These are phyloP conservation scores for Scheffersomyces cryptocercus DNA, from an alignment of 1,139 yeast species.

Conservation along the genomic window DNA sequence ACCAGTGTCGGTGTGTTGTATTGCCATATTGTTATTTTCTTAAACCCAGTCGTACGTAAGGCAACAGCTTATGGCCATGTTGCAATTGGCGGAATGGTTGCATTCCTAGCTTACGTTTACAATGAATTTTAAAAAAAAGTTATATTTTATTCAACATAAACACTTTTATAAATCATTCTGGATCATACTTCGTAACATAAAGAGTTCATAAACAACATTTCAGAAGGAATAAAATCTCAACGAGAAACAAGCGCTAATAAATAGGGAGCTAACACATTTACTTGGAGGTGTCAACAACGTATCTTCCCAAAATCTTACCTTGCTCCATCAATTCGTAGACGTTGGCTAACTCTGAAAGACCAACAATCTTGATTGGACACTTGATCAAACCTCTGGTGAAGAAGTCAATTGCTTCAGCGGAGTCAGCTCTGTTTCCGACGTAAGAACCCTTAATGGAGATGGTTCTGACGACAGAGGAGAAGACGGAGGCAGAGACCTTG, in stretches of 20 bases:
- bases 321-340: conserved; percentile 69
- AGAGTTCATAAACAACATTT: not conserved
- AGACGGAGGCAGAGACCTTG: conserved; percentile 61
- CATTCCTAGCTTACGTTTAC: not conserved
- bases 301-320: conserved; percentile 73
- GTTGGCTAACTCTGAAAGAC: conserved; percentile 61
- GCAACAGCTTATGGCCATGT: too few relatives aligned
- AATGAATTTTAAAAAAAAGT: not conserved
- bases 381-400: conserved; percentile 67
- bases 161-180: not conserved
- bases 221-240: too few relatives aligned
- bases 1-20: too few relatives aligned
- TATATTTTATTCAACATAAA: not conserved
- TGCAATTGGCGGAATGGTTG: too few relatives aligned
- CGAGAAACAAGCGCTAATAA: not conserved
- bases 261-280: conserved; percentile 19
- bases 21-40: too few relatives aligned
- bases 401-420: conserved; percentile 75
- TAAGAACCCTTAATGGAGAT: conserved; percentile 69
- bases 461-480: conserved; percentile 65
- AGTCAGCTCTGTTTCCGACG: conserved; percentile 80
- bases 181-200: not conserved
- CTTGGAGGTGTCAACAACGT: conserved; percentile 70
- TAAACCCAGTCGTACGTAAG: too few relatives aligned
- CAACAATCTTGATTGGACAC: conserved; percentile 71